A percentile compares a stretch with the other conserved stretches of the same genome.
These are phyloP conservation scores for Cryptosporidium andersoni DNA, from an alignment of 169 alveolate genomes.

Conservation along the genomic window DNA sequence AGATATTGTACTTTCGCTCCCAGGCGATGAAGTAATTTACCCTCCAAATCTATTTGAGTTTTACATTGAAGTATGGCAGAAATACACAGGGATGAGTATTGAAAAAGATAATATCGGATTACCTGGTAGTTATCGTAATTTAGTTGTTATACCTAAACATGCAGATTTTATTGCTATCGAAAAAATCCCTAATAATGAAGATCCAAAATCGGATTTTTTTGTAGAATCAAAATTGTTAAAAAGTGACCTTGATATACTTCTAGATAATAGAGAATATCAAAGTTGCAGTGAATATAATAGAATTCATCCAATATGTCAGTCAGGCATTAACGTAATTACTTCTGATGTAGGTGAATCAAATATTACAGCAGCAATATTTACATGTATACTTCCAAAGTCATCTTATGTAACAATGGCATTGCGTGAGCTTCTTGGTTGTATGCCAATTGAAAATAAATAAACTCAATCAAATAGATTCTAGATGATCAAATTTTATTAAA, in stretches of 20 bases:
- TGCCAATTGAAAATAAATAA: constrained; percentile 22
- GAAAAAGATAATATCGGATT: constrained; percentile 74
- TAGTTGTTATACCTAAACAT: constrained; percentile 80
- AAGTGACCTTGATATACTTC: constrained; percentile 51
- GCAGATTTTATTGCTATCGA: constrained; percentile 73
- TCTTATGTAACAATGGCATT: constrained; percentile 78
- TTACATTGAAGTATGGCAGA: constrained; percentile 73
- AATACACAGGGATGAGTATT: constrained; percentile 77
- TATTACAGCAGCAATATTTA: constrained; percentile 42
- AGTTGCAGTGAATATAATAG: background rate
- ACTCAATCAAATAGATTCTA: background rate
- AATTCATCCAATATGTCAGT: background rate
- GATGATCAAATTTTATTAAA: background rate
- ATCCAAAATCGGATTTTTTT: constrained; percentile 73
- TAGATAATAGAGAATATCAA: background rate
- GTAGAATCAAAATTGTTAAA: constrained; percentile 58
- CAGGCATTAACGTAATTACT: too few species aligned
- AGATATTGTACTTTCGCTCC: constrained; percentile 91
- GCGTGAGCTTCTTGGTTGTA: constrained; percentile 72
- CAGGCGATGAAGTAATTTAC: constrained; percentile 85
- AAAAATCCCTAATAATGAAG: constrained; percentile 74
- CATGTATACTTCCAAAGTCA: constrained; percentile 76
- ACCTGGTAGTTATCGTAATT: constrained; percentile 84
- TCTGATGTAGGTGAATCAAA: background rate
- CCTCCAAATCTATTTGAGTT: constrained; percentile 77